Percentiles rank a stretch among this genome's conserved stretches.
These are phyloP conservation scores for Circinella umbellata DNA, from an alignment of 371 early-diverging fungal genomes.

Conservation along the genomic window DNA sequence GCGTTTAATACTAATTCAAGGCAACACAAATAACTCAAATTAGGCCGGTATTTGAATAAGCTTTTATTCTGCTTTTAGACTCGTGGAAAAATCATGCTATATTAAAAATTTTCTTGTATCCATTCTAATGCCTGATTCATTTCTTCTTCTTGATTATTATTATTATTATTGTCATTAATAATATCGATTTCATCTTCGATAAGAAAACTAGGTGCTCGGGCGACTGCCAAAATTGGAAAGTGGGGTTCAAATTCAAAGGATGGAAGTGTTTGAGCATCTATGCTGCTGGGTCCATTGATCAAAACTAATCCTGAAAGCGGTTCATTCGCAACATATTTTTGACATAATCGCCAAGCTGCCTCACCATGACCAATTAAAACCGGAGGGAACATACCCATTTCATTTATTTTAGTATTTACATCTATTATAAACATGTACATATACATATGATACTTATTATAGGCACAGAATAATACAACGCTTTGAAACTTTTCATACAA, in stretches of 20 bases:
- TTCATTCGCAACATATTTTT: conserved; percentile 47
- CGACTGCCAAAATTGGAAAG: conserved; percentile 34
- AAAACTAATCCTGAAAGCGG: conserved; percentile 44
- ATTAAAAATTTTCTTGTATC: conserved; percentile 31
- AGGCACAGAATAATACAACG: too few species aligned
- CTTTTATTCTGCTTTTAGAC: conserved; percentile 1
- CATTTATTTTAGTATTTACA: conserved; percentile 21
- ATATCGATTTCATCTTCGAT: conserved; percentile 35
- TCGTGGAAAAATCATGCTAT: not conserved
- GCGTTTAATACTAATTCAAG: too few species aligned
- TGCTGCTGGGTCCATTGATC: conserved; percentile 8
- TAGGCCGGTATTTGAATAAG: conserved; percentile 3
- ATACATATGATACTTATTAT: too few species aligned
- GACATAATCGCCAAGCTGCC: conserved; percentile 35
- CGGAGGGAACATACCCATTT: conserved; percentile 46
- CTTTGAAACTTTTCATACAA: too few species aligned
- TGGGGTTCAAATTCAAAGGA: conserved; percentile 45
- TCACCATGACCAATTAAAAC: conserved; percentile 37
- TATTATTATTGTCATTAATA: not conserved
- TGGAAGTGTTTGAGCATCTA: conserved; percentile 15
- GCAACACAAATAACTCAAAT: not conserved
- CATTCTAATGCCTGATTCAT: conserved; percentile 24
- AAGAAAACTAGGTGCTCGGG: conserved; percentile 28
- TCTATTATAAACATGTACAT: not conserved
- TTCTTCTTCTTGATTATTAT: conserved; percentile 9